Evolutionary conservation across 2,329 filamentous ascomycete species (phyloP).

Genomic region (Trichoderma guizhouense): DNA sequence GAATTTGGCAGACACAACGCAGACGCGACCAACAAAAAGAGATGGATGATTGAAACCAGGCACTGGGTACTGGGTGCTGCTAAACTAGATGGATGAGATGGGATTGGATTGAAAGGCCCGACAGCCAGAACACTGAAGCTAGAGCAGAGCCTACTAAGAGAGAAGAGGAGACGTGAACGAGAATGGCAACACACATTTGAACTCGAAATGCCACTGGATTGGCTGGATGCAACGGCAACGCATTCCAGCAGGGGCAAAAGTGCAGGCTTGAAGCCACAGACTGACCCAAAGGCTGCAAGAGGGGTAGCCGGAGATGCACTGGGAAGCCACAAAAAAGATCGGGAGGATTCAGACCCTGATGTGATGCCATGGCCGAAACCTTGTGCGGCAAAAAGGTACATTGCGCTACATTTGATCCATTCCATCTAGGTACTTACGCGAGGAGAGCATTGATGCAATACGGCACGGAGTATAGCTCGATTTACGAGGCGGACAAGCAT

Average conservation of each 20-base stretch:
- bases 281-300: neutral
- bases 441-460: neutral
- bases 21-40: neutral
- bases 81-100: too few relatives aligned
- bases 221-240: neutral
- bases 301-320: neutral
- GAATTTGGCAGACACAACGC: neutral
- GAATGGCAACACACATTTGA: neutral
- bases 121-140: too few relatives aligned
- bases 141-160: too few relatives aligned
- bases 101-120: too few relatives aligned
- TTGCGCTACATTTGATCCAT: neutral
- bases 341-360: neutral
- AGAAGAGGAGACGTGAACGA: neutral
- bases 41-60: neutral
- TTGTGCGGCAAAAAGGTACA: neutral
- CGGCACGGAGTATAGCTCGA: neutral
- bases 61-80: neutral
- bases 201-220: neutral
- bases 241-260: neutral
- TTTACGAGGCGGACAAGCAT: neutral
- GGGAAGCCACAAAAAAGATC: neutral
- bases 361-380: neutral
- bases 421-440: neutral
- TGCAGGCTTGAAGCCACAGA: neutral